These are phyloP conservation scores for Termitomyces eurrhizus DNA, from an alignment of 768 basidiomycete species.

Conservation along the genomic window DNA sequence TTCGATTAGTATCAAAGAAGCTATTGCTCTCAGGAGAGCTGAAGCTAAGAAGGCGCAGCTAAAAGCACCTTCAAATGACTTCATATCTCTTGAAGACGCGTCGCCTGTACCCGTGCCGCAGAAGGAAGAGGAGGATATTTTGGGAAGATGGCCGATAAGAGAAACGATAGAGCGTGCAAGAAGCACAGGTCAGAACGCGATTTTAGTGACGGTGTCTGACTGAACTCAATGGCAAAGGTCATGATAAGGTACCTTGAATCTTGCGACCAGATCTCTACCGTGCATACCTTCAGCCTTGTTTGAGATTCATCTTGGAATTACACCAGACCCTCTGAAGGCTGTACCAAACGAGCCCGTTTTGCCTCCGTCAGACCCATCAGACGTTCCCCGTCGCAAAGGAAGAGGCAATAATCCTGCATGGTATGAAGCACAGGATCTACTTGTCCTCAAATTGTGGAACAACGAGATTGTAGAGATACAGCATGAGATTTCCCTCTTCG, in stretches of 20 bases:
- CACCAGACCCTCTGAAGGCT: slow-evolving; percentile 62
- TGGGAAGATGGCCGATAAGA: slow-evolving; percentile 63
- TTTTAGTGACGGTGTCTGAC: slow-evolving; percentile 24
- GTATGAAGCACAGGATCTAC: slow-evolving; percentile 81
- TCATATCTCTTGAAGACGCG: slow-evolving; percentile 47
- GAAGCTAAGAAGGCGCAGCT: slow-evolving; percentile 64
- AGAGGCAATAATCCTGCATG: slow-evolving; percentile 55
- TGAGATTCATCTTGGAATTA: slow-evolving; percentile 75
- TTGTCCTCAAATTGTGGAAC: slow-evolving; percentile 72
- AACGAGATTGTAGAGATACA: slow-evolving; percentile 80
- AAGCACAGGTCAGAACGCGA: slow-evolving; percentile 59
- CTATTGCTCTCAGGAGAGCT: slow-evolving; percentile 74
- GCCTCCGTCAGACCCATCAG: slow-evolving; percentile 32
- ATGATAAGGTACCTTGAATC: slow-evolving; percentile 64
- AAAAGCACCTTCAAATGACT: slow-evolving; percentile 27
- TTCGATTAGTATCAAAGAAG: slow-evolving; percentile 62
- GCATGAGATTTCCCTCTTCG: slow-evolving; percentile 80
- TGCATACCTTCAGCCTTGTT: slow-evolving; percentile 78
- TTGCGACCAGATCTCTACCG: slow-evolving; percentile 66
- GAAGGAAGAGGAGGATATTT: slow-evolving; percentile 45
- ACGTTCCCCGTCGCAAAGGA: slow-evolving; percentile 33
- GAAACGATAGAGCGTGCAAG: slow-evolving; percentile 78
- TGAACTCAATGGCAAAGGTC: slow-evolving; percentile 46
- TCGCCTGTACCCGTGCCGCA: slow-evolving; percentile 30
- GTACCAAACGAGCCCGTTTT: slow-evolving; percentile 58